Base-by-base conservation (phyloP, 345 rosid species). In the Dipteronia dyeriana region DNA sequence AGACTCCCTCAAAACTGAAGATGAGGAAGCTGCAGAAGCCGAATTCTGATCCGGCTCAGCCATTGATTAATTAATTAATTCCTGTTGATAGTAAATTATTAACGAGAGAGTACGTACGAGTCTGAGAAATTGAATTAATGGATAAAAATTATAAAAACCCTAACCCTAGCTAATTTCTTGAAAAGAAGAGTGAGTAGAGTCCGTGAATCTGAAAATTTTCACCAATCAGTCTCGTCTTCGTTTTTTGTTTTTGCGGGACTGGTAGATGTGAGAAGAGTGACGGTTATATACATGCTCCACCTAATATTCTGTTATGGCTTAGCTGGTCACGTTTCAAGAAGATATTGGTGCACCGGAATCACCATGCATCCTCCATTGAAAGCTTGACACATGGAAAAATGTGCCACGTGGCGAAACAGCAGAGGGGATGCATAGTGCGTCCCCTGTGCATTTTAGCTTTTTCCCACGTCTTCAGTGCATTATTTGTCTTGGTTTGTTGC, bases 31-130 rank as follows among this genome's bases (percentile, higher is more conserved):
- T 34, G 38, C 1, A 59, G 63, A 6, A 45, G 49, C 13, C 3
- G 49, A 79, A 79, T 59, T 81, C 70, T 80, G 82, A 71, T 84
- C 90, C 29, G 86, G 93, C 43, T 84, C 89, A 53, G 84, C 86
- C 93, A 89, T 91, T 51, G 76, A 34, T 34, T 51, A 77, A 34
- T 34, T 4, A 34, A 34, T 4, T 5, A 34, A 4, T 34, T 34
- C 6, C 38, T 78, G 13, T 10, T 45, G 49, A 45, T 45, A 4
- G 38, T 34, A 34, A 45, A 45, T 41, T 41, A 41, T 41, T 7
- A 45, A 45, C 19, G 56, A 43, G 38, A 3, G 34, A 34, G 38
- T 34, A 34, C 38, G 38, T 34, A 3, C 6, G 38, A 4, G 38
- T 34, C 38, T 38, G 25, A 26, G 64, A 73, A 45, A 45, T 45